phyloP scores from a whole-genome alignment of 169 alveolate species.

The Miamiensis avidus region DNA sequence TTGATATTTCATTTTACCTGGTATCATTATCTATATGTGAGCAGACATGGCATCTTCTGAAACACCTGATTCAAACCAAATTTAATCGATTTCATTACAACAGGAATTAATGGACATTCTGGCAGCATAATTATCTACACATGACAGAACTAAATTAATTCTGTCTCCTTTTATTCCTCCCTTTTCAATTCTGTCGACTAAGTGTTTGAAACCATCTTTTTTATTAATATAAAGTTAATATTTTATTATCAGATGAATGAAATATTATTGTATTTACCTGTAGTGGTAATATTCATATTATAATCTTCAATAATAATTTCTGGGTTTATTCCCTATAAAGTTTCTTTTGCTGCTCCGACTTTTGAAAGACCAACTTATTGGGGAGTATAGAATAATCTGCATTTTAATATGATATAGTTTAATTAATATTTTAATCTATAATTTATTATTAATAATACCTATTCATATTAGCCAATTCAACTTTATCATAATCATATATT shows the following conservation, averaged over 20 bases:
- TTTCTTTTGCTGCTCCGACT: slow-evolving; percentile 94
- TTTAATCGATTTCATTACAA: slow-evolving; percentile 91
- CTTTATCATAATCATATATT: slow-evolving; percentile 93
- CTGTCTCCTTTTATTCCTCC: slow-evolving; percentile 77
- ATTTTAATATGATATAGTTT: background rate
- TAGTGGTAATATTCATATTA: slow-evolving; percentile 84
- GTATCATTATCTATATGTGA: slow-evolving; percentile 93
- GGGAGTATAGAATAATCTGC: slow-evolving; percentile 91
- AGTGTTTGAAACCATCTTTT: slow-evolving; percentile 79
- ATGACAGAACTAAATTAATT: slow-evolving; percentile 90
- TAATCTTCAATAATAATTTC: slow-evolving; percentile 90
- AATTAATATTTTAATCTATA: no score
- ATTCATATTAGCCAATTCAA: slow-evolving; percentile 96
- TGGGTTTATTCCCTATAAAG: slow-evolving; percentile 91
- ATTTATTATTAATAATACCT: slow-evolving; percentile 23
- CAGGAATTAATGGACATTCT: slow-evolving; percentile 94
- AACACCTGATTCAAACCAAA: slow-evolving; percentile 97
- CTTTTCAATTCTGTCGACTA: slow-evolving; percentile 77
- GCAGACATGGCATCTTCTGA: slow-evolving; percentile 96
- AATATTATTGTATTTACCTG: slow-evolving; percentile 23
- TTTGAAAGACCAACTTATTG: slow-evolving; percentile 91
- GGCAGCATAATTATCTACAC: slow-evolving; percentile 97
- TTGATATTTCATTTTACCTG: slow-evolving; percentile 60
- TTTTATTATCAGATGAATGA: background rate
- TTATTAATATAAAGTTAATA: background rate